phyloP scores from a whole-genome alignment of 768 basidiomycete species.

The Pisolithus tinctorius region DNA sequence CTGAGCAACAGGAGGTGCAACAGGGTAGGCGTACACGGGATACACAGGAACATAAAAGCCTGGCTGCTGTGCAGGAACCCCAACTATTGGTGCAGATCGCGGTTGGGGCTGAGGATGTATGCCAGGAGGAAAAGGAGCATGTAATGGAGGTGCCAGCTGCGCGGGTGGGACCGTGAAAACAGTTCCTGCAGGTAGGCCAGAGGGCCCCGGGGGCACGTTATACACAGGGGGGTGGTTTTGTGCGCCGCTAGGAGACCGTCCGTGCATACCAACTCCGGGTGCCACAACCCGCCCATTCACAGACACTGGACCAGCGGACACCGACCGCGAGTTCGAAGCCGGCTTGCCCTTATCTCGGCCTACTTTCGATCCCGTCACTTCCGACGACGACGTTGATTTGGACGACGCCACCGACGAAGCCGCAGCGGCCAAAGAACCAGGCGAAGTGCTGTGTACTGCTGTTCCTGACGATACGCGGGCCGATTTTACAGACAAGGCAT shows the following conservation, averaged over 20 bases:
- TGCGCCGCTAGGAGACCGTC: neutral
- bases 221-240: neutral
- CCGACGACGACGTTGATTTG: neutral
- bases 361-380: neutral
- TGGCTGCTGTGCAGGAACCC: neutral
- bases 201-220: neutral
- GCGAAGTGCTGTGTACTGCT: neutral
- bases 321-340: neutral
- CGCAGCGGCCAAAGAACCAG: neutral
- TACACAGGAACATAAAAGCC: neutral
- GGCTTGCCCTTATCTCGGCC: neutral
- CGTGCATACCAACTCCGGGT: neutral
- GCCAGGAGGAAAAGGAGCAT: neutral
- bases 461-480: neutral
- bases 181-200: neutral
- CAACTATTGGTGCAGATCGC: neutral
- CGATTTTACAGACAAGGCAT: neutral
- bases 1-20: neutral
- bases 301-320: neutral
- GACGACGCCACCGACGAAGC: neutral
- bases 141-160: neutral
- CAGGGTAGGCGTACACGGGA: neutral
- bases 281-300: neutral
- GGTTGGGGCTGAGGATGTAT: neutral
- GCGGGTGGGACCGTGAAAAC: neutral